Base-by-base conservation (phyloP, 768 basidiomycete species). In the Mycena kentingensis region DNA sequence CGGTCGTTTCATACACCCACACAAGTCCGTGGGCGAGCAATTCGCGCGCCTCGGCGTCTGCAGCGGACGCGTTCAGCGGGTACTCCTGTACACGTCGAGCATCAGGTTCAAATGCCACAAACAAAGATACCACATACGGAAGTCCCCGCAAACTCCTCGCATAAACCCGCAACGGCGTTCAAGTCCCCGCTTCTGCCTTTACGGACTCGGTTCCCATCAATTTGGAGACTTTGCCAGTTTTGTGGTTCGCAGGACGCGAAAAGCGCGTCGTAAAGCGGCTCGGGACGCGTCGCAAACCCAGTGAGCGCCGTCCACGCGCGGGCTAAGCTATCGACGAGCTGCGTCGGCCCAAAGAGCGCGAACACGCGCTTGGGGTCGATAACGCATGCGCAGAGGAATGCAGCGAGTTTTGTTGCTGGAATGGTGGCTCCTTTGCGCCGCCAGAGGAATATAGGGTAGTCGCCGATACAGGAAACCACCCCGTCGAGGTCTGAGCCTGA, bases 361-460 rank as follows among this genome's bases (percentile, higher is more conserved):
- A 77, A 82, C 36, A 81, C 77, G 46, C 80, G 78, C 45, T 70
- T 69, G 0, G 69, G 50, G 4, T 32, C 67, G 1, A 71, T 67
- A 12, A 80, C 70, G 43, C 70, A 71, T 22, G 51, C 62, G 10
- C 54, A 58, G 32, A 83, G 63, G 57, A 70, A 69, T 21, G 70
- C 67, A 5, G 68, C 67, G 16, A 82, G 71, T 16, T 67, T 42
- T 10, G 68, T 19, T 15, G 72, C 57, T 18, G 67, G 50, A 2
- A 61, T 49, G 51, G 62, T 58, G 15, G 22, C 65, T 63, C 56
- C 18, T 19, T 65, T 67, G 7, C 73, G 67, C 16, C 73, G 67
- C 76, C 78, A 82, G 32, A 83, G 56, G 63, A 83, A 84, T 49
- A 82, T 66, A 25, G 81, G 83, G 47, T 81, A 72, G 39, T 76